These are phyloP conservation scores for Botryococcus braunii DNA, from an alignment of 163 green algal species.

Conservation along the genomic window DNA sequence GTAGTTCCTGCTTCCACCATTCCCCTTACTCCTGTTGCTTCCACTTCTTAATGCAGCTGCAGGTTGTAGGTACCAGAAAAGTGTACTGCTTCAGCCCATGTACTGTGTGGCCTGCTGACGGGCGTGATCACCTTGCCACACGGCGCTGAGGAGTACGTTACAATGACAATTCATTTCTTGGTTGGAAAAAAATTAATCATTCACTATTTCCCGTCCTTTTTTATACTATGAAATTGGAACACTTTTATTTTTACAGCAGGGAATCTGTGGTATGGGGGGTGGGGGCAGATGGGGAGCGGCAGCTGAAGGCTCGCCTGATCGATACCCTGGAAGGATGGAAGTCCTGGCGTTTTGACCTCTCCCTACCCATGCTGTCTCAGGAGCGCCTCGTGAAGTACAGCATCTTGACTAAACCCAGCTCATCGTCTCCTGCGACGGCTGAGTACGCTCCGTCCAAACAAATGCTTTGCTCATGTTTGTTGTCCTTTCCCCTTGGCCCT, in stretches of 20 bases:
- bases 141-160: too few species aligned
- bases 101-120: too few species aligned
- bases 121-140: too few species aligned
- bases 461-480: not conserved
- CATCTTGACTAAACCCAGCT: not conserved
- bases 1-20: too few species aligned
- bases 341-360: constrained; percentile 38
- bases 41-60: too few species aligned
- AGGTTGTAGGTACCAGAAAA: too few species aligned
- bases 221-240: not conserved
- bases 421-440: not conserved
- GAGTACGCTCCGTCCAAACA: not conserved
- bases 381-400: constrained; percentile 23
- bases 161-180: not conserved
- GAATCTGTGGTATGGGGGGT: not conserved
- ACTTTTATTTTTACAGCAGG: not conserved
- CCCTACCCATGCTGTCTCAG: constrained; percentile 2
- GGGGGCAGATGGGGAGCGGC: not conserved
- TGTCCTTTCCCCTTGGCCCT: not conserved
- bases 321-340: constrained; percentile 24
- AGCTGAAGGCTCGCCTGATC: constrained; percentile 7
- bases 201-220: not conserved
- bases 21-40: too few species aligned
- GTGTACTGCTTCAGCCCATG: too few species aligned
- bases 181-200: not conserved